phyloP scores from a whole-genome alignment of 495 filamentous ascomycete genomes.

The Penicillium robsamsonii region DNA sequence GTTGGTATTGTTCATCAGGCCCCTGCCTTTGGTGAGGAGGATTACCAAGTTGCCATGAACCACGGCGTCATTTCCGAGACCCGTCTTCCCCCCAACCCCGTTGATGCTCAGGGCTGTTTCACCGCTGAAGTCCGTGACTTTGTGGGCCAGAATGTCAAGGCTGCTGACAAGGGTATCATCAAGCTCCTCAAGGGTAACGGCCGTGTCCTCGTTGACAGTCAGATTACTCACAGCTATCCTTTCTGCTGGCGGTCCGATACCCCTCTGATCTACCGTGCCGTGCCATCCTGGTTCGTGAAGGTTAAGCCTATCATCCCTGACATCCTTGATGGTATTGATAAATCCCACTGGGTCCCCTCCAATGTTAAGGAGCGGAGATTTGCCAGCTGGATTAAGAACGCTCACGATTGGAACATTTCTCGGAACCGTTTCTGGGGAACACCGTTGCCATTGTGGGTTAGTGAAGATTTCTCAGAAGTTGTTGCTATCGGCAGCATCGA shows the following conservation, averaged over 20 bases:
- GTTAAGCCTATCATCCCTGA: conserved; percentile 80
- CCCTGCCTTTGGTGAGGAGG: conserved; percentile 94
- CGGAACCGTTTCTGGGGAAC: conserved; percentile 98
- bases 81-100: conserved; percentile 83
- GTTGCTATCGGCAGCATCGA: conserved; percentile 84
- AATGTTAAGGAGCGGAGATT: conserved; percentile 94
- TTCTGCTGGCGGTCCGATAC: conserved; percentile 96
- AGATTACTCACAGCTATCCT: conserved; percentile 91
- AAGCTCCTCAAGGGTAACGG: conserved; percentile 80
- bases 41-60: conserved; percentile 82
- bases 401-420: conserved; percentile 97
- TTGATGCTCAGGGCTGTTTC: conserved; percentile 79
- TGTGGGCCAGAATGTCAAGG: conserved; percentile 86
- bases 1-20: conserved; percentile 95
- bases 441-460: conserved; percentile 89
- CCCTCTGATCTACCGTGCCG: conserved; percentile 89
- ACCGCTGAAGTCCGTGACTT: conserved; percentile 82
- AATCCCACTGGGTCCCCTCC: conserved; percentile 89
- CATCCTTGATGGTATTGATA: conserved; percentile 86
- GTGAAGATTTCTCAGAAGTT: conserved; percentile 79
- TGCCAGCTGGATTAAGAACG: conserved; percentile 80
- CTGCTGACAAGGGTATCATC: conserved; percentile 92
- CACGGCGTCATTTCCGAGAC: conserved; percentile 73
- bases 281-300: conserved; percentile 95
- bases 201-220: conserved; percentile 81